Evolutionary conservation across 495 filamentous ascomycete species (phyloP), one percentile per base, ranked within the genome.

Genomic region (Talaromyces adpressus): DNA sequence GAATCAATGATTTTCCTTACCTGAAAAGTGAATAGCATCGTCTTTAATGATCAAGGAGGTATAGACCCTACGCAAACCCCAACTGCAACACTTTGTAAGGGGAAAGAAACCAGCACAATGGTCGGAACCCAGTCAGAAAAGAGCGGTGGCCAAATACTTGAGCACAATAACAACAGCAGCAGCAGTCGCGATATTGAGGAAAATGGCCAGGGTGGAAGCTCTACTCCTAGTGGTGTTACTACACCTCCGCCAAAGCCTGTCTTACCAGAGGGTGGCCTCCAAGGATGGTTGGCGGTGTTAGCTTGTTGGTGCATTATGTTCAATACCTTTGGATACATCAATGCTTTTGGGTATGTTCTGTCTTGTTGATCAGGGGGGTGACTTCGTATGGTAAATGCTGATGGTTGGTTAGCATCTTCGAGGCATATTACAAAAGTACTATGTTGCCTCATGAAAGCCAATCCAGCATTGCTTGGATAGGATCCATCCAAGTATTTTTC

Each of bases 231-330:
- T 56, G 52, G 11, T 58, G 29, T 29, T 18, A 20, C 56, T 36
- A 20, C 52, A 30, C 52, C 30, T 27, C 14, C 27, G 11, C n/a
- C 32, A 12, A 52, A 49, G 64, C 20, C 63, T 25, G 25, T 32
- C 52, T 83, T 84, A 64, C 84, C 84, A 0, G 84, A 87, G 63
- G 82, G 82, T 16, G 84, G 84, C 6, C 11, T 75, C 12, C 70
- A 75, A 54, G 84, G 82, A 6, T 87, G 84, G 83, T 76, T 85
- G 39, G 82, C 84, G 0, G 82, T 85, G 3, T 63, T 83, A 9
- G 79, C 79, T 9, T 81, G 81, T 20, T 87, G 84, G 73, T 81
- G 78, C 69, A 76, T 79, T 62, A 83, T 86, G 76, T 69, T 82
- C 34, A 80, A 78, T 27, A 79, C 84, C 22, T 86, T 84, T 63